phyloP scores from a whole-genome alignment of 805 yeast genomes.

The Blastobotrys terrestris region DNA sequence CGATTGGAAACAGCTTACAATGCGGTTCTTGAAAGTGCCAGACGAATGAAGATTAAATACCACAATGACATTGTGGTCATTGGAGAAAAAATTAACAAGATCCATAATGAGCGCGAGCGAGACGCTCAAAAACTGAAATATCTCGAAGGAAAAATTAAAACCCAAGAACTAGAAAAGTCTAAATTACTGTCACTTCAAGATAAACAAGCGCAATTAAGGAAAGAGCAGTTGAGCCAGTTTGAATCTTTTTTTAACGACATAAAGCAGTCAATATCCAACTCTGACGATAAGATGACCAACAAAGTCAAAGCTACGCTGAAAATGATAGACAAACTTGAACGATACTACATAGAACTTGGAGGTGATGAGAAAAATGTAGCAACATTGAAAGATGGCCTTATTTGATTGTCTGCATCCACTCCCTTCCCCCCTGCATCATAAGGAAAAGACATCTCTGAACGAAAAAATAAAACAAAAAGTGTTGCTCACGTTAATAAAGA shows the following conservation, averaged over 20 bases:
- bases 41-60: constrained; percentile 51
- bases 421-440: not conserved
- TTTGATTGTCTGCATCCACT: not conserved
- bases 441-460: not conserved
- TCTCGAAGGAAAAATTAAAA: constrained; percentile 18
- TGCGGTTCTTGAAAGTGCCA: constrained; percentile 45
- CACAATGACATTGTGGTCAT: constrained; percentile 45
- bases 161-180: constrained; percentile 11
- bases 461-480: too few relatives aligned
- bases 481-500: constrained; percentile 11
- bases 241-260: constrained; percentile 14
- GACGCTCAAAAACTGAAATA: constrained; percentile 12
- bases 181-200: constrained; percentile 9
- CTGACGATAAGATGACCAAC: constrained; percentile 12
- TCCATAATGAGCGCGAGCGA: constrained; percentile 11
- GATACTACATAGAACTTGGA: constrained; percentile 4
- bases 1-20: constrained; percentile 46
- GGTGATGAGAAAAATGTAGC: not conserved
- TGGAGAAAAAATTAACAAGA: constrained; percentile 7
- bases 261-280: constrained; percentile 11
- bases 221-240: constrained; percentile 16
- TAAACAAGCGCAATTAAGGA: constrained; percentile 11
- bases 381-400: not conserved
- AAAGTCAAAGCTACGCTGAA: constrained; percentile 12
- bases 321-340: constrained; percentile 15